Evolutionary conservation across 306 rosid genomes (phyloP).

Genomic region (Echinosophora koreensis): DNA sequence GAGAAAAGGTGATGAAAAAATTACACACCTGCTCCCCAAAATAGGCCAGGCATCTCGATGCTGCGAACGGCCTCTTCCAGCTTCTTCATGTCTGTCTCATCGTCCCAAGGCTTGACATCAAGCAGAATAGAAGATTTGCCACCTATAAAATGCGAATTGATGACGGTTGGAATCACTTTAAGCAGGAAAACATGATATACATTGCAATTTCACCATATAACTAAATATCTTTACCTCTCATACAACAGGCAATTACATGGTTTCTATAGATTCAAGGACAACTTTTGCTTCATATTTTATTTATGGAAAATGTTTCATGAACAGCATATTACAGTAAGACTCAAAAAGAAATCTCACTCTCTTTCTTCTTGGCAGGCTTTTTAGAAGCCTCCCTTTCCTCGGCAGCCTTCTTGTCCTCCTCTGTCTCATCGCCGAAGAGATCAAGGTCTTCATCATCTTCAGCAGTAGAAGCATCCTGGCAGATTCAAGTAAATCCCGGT

Average conservation of each 20-base stretch:
- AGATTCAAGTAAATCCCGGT: conserved; percentile 6
- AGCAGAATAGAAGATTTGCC: conserved; percentile 88
- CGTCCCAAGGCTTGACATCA: conserved; percentile 96
- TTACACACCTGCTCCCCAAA: conserved; percentile 91
- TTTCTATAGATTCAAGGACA: background rate
- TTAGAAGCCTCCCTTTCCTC: conserved; percentile 85
- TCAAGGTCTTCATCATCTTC: conserved; percentile 78
- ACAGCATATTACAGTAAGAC: background rate
- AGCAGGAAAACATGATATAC: background rate
- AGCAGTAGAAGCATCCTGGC: conserved; percentile 66
- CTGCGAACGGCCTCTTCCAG: conserved; percentile 87
- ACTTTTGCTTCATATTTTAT: background rate
- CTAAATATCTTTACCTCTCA: background rate
- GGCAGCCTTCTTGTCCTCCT: conserved; percentile 89
- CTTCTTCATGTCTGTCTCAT: conserved; percentile 95
- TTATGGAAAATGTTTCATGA: background rate
- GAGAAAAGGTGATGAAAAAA: background rate
- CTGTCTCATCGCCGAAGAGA: conserved; percentile 94
- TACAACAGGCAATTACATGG: background rate
- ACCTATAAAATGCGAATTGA: conserved; percentile 54
- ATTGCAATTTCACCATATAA: background rate
- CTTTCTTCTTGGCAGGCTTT: conserved; percentile 88
- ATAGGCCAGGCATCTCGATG: conserved; percentile 72
- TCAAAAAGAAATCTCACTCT: conserved; percentile 59
- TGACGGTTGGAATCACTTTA: background rate